Percentiles rank a stretch among this genome's conserved stretches.
These are phyloP conservation scores for Hemisphaericaspora xylofermentans DNA, from an alignment of 1,139 yeast species.

Conservation along the genomic window DNA sequence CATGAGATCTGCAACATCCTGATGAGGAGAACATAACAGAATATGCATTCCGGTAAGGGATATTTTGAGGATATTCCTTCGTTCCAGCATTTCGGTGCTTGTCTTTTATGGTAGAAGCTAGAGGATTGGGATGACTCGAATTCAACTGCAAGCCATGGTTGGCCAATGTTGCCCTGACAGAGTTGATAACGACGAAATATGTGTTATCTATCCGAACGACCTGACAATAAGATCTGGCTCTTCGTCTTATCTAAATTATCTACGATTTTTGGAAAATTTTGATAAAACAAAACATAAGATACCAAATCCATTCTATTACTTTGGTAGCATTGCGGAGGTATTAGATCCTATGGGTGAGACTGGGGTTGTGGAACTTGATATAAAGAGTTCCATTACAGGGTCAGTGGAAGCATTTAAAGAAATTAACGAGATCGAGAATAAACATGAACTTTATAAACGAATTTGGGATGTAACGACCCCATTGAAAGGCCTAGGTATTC, in stretches of 20 bases:
- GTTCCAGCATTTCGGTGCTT: too few species aligned
- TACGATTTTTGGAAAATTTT: neutral
- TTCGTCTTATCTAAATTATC: neutral
- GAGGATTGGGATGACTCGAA: too few species aligned
- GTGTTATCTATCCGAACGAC: too few species aligned
- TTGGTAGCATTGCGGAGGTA: neutral
- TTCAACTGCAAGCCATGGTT: too few species aligned
- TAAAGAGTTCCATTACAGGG: neutral
- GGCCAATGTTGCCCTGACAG: too few species aligned
- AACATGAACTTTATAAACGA: neutral
- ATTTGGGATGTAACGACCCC: neutral
- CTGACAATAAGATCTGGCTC: neutral
- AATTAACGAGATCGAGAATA: neutral
- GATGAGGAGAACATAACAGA: too few species aligned
- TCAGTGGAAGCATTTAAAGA: neutral
- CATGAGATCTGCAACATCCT: too few species aligned
- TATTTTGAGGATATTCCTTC: too few species aligned
- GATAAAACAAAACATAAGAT: neutral
- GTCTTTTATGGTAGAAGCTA: too few species aligned
- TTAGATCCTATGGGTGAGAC: neutral
- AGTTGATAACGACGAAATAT: too few species aligned
- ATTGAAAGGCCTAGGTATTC: neutral
- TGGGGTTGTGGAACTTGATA: neutral
- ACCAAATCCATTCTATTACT: neutral
- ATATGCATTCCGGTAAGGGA: too few species aligned